Evolutionary conservation across 345 rosid species (phyloP).

Genomic region (Gynandropsis gynandra): DNA sequence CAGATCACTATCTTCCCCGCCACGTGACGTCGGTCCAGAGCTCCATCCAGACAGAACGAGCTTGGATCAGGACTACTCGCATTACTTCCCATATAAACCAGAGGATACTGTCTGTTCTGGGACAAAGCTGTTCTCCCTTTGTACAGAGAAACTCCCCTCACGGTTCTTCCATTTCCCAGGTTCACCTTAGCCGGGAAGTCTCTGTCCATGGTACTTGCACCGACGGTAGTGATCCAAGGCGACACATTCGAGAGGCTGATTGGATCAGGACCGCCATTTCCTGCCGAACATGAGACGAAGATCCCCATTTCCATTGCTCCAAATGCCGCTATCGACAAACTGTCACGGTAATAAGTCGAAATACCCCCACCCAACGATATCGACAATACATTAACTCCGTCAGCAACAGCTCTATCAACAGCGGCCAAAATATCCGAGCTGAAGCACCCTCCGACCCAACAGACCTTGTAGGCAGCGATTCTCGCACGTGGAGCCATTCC

Average conservation of each 20-base stretch:
- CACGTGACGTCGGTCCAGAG: conserved; percentile 40
- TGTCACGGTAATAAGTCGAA: conserved; percentile 45
- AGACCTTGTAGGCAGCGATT: conserved; percentile 69
- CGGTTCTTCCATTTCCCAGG: conserved; percentile 36
- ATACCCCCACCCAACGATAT: conserved; percentile 79
- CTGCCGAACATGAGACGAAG: conserved; percentile 64
- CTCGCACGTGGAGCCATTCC: conserved; percentile 82
- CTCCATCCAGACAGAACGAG: conserved; percentile 52
- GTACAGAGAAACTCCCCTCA: conserved; percentile 58
- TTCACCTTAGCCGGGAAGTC: conserved; percentile 55
- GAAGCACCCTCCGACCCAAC: conserved; percentile 67
- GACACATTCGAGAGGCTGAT: conserved; percentile 60
- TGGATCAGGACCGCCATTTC: conserved; percentile 67
- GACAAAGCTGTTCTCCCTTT: conserved; percentile 37
- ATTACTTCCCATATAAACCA: conserved; percentile 52
- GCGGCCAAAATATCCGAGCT: conserved; percentile 73
- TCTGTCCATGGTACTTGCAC: conserved; percentile 75
- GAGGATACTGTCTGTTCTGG: conserved; percentile 37
- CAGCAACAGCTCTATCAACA: conserved; percentile 63
- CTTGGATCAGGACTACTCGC: conserved; percentile 48
- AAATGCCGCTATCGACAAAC: conserved; percentile 62
- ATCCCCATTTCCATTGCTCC: conserved; percentile 91
- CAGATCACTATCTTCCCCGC: conserved; percentile 69
- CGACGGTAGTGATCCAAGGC: conserved; percentile 82
- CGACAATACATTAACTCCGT: conserved; percentile 67